phyloP scores from a whole-genome alignment of 257 asterid species.

The Solanum ossicruentum region DNA sequence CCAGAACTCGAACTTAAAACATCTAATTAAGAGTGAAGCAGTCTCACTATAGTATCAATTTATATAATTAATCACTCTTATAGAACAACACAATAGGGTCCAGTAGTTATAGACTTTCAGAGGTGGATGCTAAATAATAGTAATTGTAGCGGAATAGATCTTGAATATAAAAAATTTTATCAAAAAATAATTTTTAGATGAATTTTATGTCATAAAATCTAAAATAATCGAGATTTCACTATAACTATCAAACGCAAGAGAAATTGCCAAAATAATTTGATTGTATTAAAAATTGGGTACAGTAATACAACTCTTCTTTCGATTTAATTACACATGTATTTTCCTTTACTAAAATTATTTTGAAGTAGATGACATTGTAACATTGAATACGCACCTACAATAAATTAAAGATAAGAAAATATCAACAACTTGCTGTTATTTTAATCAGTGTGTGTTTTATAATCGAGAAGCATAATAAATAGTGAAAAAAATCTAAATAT shows the following conservation, averaged over 20 bases:
- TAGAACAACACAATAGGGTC: background rate
- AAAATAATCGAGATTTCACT: background rate
- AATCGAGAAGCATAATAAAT: too few species aligned
- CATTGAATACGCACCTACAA: background rate
- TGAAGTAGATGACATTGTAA: background rate
- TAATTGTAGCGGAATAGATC: too few species aligned
- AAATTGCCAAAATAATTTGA: too few species aligned
- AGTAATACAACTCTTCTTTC: background rate
- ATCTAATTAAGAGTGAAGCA: too few species aligned
- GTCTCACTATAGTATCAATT: too few species aligned
- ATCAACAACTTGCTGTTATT: background rate
- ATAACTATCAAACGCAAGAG: background rate
- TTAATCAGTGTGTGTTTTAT: too few species aligned
- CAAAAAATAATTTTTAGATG: accelerated
- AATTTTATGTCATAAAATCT: background rate
- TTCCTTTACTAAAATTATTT: background rate
- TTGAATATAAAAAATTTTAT: too few species aligned
- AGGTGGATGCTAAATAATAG: too few species aligned
- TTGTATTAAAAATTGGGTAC: too few species aligned
- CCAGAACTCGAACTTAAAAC: accelerated
- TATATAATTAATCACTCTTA: background rate
- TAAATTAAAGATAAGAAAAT: background rate
- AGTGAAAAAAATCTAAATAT: too few species aligned
- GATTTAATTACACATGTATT: background rate
- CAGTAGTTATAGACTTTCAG: background rate